A percentile compares a stretch with the other conserved stretches of the same genome.
Conservation (phyloP, 768 basidiomycete species). For the Sporobolomyces phaffii region DNA sequence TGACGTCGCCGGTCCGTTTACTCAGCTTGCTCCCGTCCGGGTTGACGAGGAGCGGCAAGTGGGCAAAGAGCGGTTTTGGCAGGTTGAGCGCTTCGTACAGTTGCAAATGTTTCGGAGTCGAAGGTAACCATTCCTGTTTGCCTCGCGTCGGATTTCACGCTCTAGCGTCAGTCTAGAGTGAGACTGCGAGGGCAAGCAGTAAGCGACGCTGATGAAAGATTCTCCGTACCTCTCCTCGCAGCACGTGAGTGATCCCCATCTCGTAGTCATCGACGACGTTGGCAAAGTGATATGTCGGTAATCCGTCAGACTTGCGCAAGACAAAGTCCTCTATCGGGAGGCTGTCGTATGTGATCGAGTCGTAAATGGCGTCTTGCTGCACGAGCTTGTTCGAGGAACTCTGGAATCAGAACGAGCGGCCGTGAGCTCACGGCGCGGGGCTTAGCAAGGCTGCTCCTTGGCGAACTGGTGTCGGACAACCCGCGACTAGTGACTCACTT, state of each 20-base stretch:
- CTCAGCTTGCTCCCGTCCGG: constrained; percentile 89
- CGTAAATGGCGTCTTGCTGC: constrained; percentile 26
- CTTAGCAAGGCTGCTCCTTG: too few relatives aligned
- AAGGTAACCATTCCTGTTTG: constrained; percentile 90
- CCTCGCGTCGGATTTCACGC: too few relatives aligned
- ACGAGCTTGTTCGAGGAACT: constrained; percentile 3
- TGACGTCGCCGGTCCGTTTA: constrained; percentile 84
- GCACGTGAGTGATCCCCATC: constrained; percentile 93
- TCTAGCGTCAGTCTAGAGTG: background rate
- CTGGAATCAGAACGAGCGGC: background rate
- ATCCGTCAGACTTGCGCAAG: constrained; percentile 81
- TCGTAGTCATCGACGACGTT: constrained; percentile 91
- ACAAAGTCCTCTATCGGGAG: constrained; percentile 60
- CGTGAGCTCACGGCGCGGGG: too few relatives aligned
- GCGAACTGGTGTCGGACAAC: too few relatives aligned
- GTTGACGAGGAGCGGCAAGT: constrained; percentile 84
- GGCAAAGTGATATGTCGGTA: constrained; percentile 94
- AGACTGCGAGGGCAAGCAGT: too few relatives aligned
- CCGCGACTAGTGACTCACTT: constrained; percentile 61
- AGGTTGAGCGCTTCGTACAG: constrained; percentile 73
- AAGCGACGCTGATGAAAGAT: background rate
- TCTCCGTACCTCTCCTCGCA: constrained; percentile 72
- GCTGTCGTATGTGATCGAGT: constrained; percentile 34
- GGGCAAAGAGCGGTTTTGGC: constrained; percentile 72
- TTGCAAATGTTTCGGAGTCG: constrained; percentile 82